A percentile compares a stretch with the other conserved stretches of the same genome.
These are phyloP conservation scores for Flaveria trinervia DNA, from an alignment of 129 eudicot species.

Conservation along the genomic window DNA sequence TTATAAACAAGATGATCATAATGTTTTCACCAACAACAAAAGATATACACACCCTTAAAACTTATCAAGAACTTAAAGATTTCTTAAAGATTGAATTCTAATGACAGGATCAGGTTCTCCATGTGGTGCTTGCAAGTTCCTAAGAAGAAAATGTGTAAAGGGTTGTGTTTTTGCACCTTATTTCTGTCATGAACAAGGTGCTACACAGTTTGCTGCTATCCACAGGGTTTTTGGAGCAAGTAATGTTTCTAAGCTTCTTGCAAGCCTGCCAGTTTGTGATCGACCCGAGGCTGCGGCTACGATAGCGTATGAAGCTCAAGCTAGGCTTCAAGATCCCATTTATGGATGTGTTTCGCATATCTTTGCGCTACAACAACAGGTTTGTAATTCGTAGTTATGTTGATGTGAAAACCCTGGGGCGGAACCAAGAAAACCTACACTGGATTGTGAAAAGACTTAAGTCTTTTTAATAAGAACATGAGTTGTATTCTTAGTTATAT, in stretches of 20 bases:
- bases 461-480: too few relatives aligned
- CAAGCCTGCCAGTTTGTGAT: conserved; percentile 74
- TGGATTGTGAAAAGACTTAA: too few relatives aligned
- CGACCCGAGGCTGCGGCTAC: conserved; percentile 95
- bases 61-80: background rate
- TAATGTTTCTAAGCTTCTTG: conserved; percentile 87
- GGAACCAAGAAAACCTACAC: too few relatives aligned
- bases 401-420: background rate
- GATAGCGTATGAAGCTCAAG: conserved; percentile 94
- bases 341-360: conserved; percentile 98
- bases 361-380: conserved; percentile 97
- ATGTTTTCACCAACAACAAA: conserved; percentile 46
- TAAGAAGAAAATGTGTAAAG: conserved; percentile 89
- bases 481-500: too few relatives aligned
- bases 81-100: conserved; percentile 12
- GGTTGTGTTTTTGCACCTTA: conserved; percentile 99
- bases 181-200: conserved; percentile 96
- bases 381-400: conserved; percentile 23
- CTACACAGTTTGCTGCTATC: conserved; percentile 91
- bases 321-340: conserved; percentile 95
- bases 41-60: conserved; percentile 30
- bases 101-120: conserved; percentile 92
- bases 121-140: conserved; percentile 98
- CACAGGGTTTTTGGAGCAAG: conserved; percentile 98
- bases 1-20: conserved; percentile 59